Evolutionary conservation across 1,284 basidiomycete species (phyloP), one percentile per base, ranked within the genome.

Genomic region (Cryptococcus sp.): DNA sequence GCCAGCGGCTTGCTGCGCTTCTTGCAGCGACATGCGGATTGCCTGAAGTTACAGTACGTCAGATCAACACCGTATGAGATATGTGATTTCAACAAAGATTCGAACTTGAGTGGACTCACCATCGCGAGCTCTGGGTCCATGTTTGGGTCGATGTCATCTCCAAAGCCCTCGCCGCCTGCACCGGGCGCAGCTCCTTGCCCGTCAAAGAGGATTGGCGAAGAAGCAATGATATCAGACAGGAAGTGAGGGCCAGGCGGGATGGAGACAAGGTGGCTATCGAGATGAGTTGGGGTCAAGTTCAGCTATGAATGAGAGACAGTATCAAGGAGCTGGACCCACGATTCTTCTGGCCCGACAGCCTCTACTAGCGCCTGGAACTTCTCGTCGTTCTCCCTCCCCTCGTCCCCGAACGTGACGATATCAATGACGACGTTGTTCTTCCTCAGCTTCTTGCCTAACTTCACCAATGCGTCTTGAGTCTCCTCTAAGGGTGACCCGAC

Each of bases 401-500:
- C 78, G 19, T 81, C 79, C 7, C 83, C 83, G 70, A 85, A 98
- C 17, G 85, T 87, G 42, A 98, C 82, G 58, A 99, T 83, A 79
- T 99, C 95, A 15, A 99, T 85, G 0, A 93, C 90, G 43, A 99
- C 93, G 71, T 98, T 99, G 80, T 98, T 99, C 88, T 99, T 99
- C 83, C 97, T 96, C 67, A 99, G 83, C 78, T 93, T 95, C 83
- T 95, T 97, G 22, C 93, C 95, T 17, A 99, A 85, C 77, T 86
- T 88, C 66, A 90, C 82, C 83, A 95, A 86, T 59, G 83, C 83
- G 68, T 88, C 86, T 72, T 90, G 88, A 62, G 90, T 86, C 50
- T 77, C 75, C 6, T 85, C 83, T 15, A 93, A 78, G 0, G 96
- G 96, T 6, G 91, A 94, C 22, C 88, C 93, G 57, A 95, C 86